Conservation (phyloP, 495 filamentous ascomycete genomes). For the Aspergillus nidulans region DNA sequence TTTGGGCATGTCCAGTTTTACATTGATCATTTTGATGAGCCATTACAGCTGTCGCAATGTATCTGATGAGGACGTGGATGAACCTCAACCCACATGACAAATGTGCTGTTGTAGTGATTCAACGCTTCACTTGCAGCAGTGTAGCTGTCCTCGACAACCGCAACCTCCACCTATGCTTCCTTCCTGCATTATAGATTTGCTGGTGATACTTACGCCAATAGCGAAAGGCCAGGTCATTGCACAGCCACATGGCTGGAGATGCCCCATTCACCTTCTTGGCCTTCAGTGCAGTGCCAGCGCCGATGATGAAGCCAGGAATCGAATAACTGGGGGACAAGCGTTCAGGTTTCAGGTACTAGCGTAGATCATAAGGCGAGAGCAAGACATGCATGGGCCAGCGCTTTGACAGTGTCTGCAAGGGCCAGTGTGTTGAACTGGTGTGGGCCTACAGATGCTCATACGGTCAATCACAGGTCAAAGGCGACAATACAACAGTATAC, state of each 20-base stretch:
- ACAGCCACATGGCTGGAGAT: constrained; percentile 1
- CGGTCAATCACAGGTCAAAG: background rate
- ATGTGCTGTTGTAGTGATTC: constrained; percentile 4
- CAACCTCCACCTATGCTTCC: background rate
- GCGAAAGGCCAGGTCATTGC: background rate
- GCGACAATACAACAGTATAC: background rate
- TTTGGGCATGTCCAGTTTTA: background rate
- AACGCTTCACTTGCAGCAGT: background rate
- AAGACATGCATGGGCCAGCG: constrained; percentile 7
- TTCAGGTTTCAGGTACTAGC: constrained; percentile 10
- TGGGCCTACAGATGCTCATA: background rate
- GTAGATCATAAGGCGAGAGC: constrained; percentile 10
- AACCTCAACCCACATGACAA: background rate
- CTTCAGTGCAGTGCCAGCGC: constrained; percentile 6
- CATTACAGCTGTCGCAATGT: background rate
- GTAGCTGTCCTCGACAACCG: background rate
- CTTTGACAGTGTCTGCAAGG: constrained; percentile 6
- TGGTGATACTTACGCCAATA: background rate
- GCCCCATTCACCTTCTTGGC: background rate
- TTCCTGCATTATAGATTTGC: background rate
- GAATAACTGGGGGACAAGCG: background rate
- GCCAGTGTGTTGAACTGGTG: background rate
- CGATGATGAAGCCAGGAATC: background rate
- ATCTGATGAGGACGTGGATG: background rate
- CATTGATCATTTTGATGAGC: background rate